A percentile compares a stretch with the other conserved stretches of the same genome.
These are phyloP conservation scores for Choiromyces venosus DNA, from an alignment of 495 filamentous ascomycete genomes.

Conservation along the genomic window DNA sequence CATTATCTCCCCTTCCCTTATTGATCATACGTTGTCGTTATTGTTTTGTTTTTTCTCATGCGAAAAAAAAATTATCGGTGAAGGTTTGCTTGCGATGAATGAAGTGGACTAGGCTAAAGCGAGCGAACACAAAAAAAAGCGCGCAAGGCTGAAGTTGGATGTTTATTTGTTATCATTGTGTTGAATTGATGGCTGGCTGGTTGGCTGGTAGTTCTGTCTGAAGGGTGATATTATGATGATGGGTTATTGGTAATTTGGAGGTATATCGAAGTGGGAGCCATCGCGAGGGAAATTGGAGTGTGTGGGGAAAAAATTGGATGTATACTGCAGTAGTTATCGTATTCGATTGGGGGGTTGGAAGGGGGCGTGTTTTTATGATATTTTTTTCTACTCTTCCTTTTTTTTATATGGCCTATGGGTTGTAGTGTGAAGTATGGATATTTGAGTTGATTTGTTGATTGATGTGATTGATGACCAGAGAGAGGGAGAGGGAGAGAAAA, in stretches of 20 bases:
- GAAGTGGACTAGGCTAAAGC: background rate
- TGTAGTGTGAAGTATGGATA: too few species aligned
- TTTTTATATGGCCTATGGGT: too few species aligned
- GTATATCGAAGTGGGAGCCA: background rate
- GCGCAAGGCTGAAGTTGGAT: background rate
- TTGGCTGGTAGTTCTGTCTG: background rate
- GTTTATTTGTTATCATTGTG: background rate
- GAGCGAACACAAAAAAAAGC: background rate
- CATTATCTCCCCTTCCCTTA: background rate
- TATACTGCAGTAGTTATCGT: background rate
- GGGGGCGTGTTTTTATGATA: background rate
- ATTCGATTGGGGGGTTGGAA: background rate
- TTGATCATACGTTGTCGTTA: background rate
- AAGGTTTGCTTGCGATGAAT: background rate
- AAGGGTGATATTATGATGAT: background rate
- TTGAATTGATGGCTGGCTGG: background rate
- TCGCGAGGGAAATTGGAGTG: background rate
- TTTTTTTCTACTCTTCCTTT: too few species aligned
- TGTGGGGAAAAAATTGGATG: background rate
- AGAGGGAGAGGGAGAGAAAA: too few species aligned
- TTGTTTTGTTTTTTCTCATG: background rate
- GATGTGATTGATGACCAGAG: too few species aligned
- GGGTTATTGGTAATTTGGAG: background rate
- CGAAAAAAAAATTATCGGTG: background rate
- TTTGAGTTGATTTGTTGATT: too few species aligned